Evolutionary conservation across 257 asterid genomes (phyloP).

Genomic region (Jacaranda mimosifolia): DNA sequence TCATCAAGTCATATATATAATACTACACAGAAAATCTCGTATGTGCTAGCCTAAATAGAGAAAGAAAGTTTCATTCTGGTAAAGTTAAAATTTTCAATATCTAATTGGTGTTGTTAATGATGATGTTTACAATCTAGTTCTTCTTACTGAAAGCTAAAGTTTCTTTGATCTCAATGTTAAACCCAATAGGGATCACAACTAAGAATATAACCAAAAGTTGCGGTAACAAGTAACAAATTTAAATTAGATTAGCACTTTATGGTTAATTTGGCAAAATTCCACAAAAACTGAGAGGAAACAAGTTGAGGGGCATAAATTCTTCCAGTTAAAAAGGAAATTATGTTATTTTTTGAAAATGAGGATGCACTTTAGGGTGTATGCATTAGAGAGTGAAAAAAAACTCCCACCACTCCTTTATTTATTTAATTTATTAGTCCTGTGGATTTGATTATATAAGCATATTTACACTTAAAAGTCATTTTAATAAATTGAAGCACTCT

Average conservation of each 20-base stretch:
- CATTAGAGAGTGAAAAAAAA: slow-evolving; percentile 5
- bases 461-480: slow-evolving; percentile 13
- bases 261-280: slow-evolving; percentile 3
- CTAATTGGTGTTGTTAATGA: slow-evolving; percentile 3
- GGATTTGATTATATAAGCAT: not conserved
- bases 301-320: slow-evolving; percentile 19
- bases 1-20: not conserved
- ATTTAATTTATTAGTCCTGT: not conserved
- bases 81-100: not conserved
- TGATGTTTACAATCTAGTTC: slow-evolving; percentile 2
- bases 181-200: slow-evolving; percentile 6
- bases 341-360: slow-evolving; percentile 5
- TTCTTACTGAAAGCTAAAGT: not conserved
- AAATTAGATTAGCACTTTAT: not conserved
- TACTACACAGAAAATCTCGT: not conserved
- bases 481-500: not conserved
- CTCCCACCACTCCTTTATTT: not conserved
- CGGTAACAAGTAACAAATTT: not conserved
- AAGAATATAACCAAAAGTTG: not conserved
- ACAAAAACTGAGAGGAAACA: not conserved
- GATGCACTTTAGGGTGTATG: slow-evolving; percentile 10
- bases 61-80: not conserved
- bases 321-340: not conserved
- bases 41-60: not conserved
- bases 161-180: slow-evolving; percentile 2